Evolutionary conservation across 2,329 filamentous ascomycete species (phyloP), one percentile per base, ranked within the genome.

Genomic region (Catunica adiposa): DNA sequence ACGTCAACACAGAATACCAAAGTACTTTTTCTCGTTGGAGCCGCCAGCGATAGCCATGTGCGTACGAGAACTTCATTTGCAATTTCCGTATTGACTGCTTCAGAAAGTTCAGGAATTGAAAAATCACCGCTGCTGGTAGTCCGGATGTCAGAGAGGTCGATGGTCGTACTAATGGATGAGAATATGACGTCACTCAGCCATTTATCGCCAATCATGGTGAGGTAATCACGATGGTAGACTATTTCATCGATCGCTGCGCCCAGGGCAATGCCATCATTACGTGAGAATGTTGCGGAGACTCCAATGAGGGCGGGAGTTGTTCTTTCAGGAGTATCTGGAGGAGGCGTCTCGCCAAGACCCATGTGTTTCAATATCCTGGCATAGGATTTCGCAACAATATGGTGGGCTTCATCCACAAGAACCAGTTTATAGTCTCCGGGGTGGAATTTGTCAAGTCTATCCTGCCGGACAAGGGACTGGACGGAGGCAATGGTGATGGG

Each of bases 401-500:
- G 92, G 66, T 98, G 92, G 3, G 90, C 92, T 69, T 98, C 92
- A 61, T 98, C 92, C 3, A 98, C 90, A 2, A 98, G 75, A 0
- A 98, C 72, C 0, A 98, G 78, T 68, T 98, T 98, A 73, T 90
- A 97, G 6, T 72, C 73, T 0, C 67, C 68, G 0, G 89, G 85
- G 61, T 94, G 79, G 63, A 90, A 97, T 65, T 95, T 96, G 37
- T 68, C 65, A n/a, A 97, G 75, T 1, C 92, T 79, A 54, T 83
- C 78, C 11, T 79, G 78, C 3, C 86, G 94, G 6, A 76, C 79
- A 62, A 98, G 80, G 66, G 87, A 96, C 64, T 84, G 82, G 37
- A 98, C 77, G 34, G 90, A 96, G 47, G 90, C 92, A 53, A 98
- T 77, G 7, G 90, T 96, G 62, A 98, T 96, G 67, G 98, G 90